Evolutionary conservation across 441 rosid species (phyloP), one percentile per base, ranked within the genome.

Genomic region (Croton setiger): DNA sequence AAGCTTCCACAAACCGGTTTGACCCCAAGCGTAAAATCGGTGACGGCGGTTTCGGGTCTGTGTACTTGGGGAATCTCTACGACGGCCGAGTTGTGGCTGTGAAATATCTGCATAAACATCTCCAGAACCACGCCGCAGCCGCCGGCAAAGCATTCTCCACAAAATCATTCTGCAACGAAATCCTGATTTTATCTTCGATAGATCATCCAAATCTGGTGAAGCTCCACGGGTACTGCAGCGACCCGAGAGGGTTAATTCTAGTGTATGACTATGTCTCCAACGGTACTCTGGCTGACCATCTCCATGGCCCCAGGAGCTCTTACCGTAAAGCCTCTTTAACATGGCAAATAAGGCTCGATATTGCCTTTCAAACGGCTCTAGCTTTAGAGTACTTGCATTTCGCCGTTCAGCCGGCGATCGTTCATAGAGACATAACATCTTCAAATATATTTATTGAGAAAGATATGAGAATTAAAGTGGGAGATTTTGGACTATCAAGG

Each of bases 191-290:
- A 20, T 93, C 96, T 4, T 89, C 97, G 0, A 86, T 93, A 37
- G 51, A 86, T 44, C 97, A 91, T 36, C 91, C 89, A 2, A 91
- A 91, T 73, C 89, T 93, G 11, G 98, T 93, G 8, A 91, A 79
- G 78, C 90, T 93, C 58, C 96, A 93, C 54, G 98, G 98, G 5
- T 93, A 93, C 61, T 93, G 98, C 86, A 84, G 91, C 72, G 98
- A 93, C 71, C 96, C 96, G 41, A 84, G 98, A 76, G 98, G 98
- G 0, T 79, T 93, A 27, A 83, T 93, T 27, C 74, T 93, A 21
- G 96, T 91, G 0, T 89, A 90, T 60, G 94, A 93, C 61, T 93
- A 91, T 68, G 91, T 93, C 52, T 77, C 96, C 0, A 93, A 93
- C 51, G 98, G 97, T 2, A 93, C 97, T 18, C 88, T 93, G 8